A percentile compares a stretch with the other conserved stretches of the same genome.
phyloP scores from a whole-genome alignment of 768 basidiomycete species.

The Lentinula guzmanii region DNA sequence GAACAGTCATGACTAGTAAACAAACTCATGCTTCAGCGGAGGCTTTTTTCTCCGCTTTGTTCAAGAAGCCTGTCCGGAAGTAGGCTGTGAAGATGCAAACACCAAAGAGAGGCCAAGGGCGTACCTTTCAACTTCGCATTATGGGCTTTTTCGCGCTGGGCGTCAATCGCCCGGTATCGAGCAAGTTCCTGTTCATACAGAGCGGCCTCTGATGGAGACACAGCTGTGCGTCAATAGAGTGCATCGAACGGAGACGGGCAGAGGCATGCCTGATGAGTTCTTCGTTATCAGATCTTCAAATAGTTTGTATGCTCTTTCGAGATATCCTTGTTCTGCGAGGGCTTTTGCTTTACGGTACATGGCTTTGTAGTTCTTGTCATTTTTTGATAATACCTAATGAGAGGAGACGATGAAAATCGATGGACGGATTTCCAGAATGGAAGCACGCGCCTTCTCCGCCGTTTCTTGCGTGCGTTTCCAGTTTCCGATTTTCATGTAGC shows the following conservation, averaged over 20 bases:
- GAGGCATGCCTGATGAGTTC: constrained; percentile 48
- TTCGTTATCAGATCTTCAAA: constrained; percentile 61
- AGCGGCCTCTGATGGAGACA: constrained; percentile 38
- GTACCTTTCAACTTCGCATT: constrained; percentile 74
- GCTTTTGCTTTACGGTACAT: constrained; percentile 80
- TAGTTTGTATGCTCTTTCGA: constrained; percentile 64
- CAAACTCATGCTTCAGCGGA: neutral
- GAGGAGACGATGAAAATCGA: neutral
- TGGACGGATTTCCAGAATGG: neutral
- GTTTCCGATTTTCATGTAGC: constrained; percentile 74
- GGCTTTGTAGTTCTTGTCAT: constrained; percentile 72
- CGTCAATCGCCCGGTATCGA: constrained; percentile 55
- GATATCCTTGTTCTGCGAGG: constrained; percentile 67
- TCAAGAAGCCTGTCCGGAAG: constrained; percentile 43
- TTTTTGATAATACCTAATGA: constrained; percentile 64
- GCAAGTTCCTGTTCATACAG: constrained; percentile 60
- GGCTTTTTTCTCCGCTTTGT: constrained; percentile 18
- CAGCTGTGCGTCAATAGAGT: neutral
- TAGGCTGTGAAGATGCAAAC: neutral
- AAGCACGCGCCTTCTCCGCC: constrained; percentile 60
- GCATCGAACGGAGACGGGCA: neutral
- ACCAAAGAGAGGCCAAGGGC: neutral
- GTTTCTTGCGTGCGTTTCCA: constrained; percentile 77
- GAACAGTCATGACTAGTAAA: neutral
- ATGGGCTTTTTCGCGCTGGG: constrained; percentile 57